Conservation (phyloP, 2,329 filamentous ascomycete genomes). For the Talaromyces sp. region DNA sequence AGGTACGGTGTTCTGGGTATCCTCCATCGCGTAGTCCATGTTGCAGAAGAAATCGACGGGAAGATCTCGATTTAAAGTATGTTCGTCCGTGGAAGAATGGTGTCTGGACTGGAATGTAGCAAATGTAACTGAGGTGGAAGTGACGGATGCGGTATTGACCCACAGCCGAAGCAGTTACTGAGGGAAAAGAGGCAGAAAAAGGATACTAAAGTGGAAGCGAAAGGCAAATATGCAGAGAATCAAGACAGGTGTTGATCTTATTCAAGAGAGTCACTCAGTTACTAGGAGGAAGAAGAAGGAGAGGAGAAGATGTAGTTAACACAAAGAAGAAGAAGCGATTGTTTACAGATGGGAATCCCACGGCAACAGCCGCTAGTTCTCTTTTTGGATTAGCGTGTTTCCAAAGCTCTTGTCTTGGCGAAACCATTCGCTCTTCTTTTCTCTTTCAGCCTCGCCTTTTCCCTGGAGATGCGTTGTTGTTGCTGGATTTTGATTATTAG, state of each 20-base stretch:
- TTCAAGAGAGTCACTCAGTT: background rate
- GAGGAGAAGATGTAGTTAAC: background rate
- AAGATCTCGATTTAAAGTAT: background rate
- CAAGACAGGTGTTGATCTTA: background rate
- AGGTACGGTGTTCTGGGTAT: constrained; percentile 64
- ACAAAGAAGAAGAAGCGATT: background rate
- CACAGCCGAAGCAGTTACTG: background rate
- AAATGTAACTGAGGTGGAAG: constrained; percentile 5
- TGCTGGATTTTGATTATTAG: no score
- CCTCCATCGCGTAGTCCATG: constrained; percentile 55
- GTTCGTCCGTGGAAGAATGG: constrained; percentile 16
- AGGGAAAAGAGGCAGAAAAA: background rate
- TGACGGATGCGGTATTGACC: constrained; percentile 12
- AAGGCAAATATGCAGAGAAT: background rate
- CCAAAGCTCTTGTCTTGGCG: background rate
- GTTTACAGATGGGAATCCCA: constrained; percentile 6
- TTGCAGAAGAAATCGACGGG: background rate
- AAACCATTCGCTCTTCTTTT: background rate
- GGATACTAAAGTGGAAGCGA: background rate
- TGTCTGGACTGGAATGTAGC: constrained; percentile 19
- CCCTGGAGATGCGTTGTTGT: background rate
- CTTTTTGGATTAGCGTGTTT: background rate
- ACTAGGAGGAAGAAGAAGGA: background rate
- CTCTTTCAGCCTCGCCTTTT: background rate
- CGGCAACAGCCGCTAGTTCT: constrained; percentile 5